phyloP scores from a whole-genome alignment of 2,329 filamentous ascomycete species.

The Alternaria sp. region DNA sequence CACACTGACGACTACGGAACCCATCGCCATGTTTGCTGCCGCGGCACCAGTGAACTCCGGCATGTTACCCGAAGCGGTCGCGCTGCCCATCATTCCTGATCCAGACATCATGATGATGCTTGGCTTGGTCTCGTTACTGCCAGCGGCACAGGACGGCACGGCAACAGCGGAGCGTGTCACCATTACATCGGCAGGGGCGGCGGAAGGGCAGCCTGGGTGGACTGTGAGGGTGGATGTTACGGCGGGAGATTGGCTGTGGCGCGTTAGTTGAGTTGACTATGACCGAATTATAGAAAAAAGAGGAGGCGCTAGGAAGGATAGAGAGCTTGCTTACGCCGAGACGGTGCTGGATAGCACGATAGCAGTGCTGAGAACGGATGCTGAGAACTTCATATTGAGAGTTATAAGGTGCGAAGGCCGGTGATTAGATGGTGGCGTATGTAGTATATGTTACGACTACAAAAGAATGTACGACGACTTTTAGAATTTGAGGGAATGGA shows the following conservation, averaged over 20 bases:
- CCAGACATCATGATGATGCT: conserved; percentile 26
- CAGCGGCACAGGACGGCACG: conserved; percentile 25
- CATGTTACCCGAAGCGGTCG: background rate
- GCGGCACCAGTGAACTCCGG: conserved; percentile 13
- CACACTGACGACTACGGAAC: background rate
- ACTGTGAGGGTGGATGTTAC: conserved; percentile 27
- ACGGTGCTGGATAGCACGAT: conserved; percentile 8
- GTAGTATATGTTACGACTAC: background rate
- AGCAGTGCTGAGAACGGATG: background rate
- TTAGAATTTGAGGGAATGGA: background rate
- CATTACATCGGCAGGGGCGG: conserved; percentile 24
- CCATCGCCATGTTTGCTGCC: background rate
- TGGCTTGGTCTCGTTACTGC: conserved; percentile 30
- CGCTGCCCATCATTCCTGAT: conserved; percentile 10
- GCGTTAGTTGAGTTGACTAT: background rate
- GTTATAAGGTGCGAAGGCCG: background rate
- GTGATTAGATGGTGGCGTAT: background rate
- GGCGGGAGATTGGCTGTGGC: conserved; percentile 8
- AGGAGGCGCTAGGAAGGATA: background rate
- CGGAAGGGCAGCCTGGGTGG: conserved; percentile 25
- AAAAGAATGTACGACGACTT: background rate
- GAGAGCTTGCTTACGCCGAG: conserved; percentile 9
- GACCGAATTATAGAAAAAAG: background rate
- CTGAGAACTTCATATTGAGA: conserved; percentile 6
- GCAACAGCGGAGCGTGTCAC: conserved; percentile 28